phyloP scores from a whole-genome alignment of 139 green algal genomes.

The Pseudopediastrum boryanum region DNA sequence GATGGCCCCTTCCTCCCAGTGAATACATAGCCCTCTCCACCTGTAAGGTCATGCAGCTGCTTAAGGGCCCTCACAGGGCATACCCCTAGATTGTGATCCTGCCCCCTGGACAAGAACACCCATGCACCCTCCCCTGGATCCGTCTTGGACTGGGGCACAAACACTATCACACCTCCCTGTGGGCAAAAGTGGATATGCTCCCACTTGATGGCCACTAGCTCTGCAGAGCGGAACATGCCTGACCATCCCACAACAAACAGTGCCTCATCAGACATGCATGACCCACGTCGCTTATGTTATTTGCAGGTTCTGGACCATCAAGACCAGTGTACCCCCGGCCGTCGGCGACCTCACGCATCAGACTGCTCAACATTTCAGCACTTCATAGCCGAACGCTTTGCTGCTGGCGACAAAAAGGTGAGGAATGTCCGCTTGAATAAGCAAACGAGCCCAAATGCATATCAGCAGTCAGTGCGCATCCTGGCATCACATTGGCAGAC shows the following conservation, averaged over 20 bases:
- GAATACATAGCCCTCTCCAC: not conserved
- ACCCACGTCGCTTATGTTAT: no score
- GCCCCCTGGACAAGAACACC: not conserved
- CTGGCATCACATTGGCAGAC: no score
- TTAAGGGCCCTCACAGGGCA: not conserved
- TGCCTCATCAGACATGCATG: no score
- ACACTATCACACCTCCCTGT: not conserved
- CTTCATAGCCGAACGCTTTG: no score
- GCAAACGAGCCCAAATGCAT: no score
- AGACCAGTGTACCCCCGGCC: no score
- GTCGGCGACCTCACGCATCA: no score
- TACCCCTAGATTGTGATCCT: not conserved
- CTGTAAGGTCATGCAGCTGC: not conserved
- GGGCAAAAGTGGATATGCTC: not conserved
- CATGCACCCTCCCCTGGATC: not conserved
- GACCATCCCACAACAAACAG: not conserved
- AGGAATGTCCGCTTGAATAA: no score
- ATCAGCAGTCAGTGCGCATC: no score
- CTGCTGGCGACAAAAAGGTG: no score
- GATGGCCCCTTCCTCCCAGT: not conserved
- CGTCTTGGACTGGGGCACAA: not conserved
- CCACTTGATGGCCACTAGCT: conserved; percentile 11
- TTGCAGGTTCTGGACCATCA: no score
- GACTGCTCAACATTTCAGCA: no score
- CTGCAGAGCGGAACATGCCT: not conserved